Conservation (phyloP, 768 basidiomycete genomes). For the Boletellus ananiceps region DNA sequence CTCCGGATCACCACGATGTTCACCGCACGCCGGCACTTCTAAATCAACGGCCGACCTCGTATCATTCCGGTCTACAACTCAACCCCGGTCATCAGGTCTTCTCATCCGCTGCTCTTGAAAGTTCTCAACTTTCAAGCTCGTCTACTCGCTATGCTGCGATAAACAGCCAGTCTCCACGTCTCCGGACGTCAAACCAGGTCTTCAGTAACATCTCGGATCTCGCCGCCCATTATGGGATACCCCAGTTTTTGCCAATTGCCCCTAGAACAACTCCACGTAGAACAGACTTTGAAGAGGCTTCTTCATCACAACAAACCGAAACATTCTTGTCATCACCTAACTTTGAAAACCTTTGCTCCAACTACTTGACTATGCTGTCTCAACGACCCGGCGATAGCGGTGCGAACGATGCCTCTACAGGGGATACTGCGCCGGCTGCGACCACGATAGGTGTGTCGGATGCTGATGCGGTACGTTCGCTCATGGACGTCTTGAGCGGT, state of each 20-base stretch:
- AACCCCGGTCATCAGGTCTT: slow-evolving; percentile 38
- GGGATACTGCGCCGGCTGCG: slow-evolving; percentile 26
- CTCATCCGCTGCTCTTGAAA: slow-evolving; percentile 42
- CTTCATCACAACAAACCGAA: slow-evolving; percentile 23
- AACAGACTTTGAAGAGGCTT: slow-evolving; percentile 33
- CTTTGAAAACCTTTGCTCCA: slow-evolving; percentile 45
- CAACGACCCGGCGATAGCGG: slow-evolving; percentile 42
- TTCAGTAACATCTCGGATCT: slow-evolving; percentile 64
- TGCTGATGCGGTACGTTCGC: slow-evolving; percentile 32
- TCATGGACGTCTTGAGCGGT: slow-evolving; percentile 41
- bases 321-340: slow-evolving; percentile 34
- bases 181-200: slow-evolving; percentile 60
- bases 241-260: slow-evolving; percentile 62
- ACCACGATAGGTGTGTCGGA: slow-evolving; percentile 21
- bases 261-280: slow-evolving; percentile 55
- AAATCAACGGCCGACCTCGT: slow-evolving; percentile 44
- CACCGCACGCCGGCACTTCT: slow-evolving; percentile 33
- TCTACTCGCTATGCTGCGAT: slow-evolving; percentile 53
- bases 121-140: slow-evolving; percentile 49
- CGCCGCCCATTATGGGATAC: slow-evolving; percentile 76
- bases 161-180: slow-evolving; percentile 54
- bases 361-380: slow-evolving; percentile 68
- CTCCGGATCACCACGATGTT: slow-evolving; percentile 42
- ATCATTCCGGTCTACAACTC: slow-evolving; percentile 34
- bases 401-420: slow-evolving; percentile 29